Evolutionary conservation across 495 filamentous ascomycete species (phyloP), one percentile per base, ranked within the genome.

Genomic region (Talaromyces ruber): DNA sequence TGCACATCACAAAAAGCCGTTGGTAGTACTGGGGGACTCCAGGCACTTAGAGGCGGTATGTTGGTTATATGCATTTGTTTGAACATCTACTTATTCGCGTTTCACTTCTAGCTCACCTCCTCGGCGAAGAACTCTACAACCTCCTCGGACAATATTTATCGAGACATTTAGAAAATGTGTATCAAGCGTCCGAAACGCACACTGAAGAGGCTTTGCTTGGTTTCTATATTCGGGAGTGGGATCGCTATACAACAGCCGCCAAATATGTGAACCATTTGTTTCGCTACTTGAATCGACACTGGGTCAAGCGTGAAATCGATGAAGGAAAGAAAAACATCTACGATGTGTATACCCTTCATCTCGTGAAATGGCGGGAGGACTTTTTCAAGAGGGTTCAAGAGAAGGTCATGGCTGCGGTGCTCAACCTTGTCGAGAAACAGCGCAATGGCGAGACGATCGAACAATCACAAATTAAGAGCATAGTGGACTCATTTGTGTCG

Each of bases 281-380:
- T 82, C 82, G 87, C 45, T 99, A 99, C 71, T 88, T 99, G 21
- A 99, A 98, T 69, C 84, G 94, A 50, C 94, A 99, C 74, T 99
- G 94, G 94, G 95, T 99, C 18, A 98, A 96, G 80, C 84, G 94
- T 24, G 94, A 99, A 77, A 96, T 99, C 74, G 94, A 99, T 65
- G 94, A 99, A 72, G 95, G 95, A 25, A 99, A 99, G 74, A 99
- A 99, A 80, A 88, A 93, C 67, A 88, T 97, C 6, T 97, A 93
- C 74, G 94, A 99, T 73, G 92, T 99, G 53, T 98, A 99, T 72
- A 99, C 93, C 1, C 76, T 98, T 22, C 94, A 98, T 70, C 79
- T 99, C 34, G 96, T 97, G 39, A 89, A 90, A 65, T 99, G 94
- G 94, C 90, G 89, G 66, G 82, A 88, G 52, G 91, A 96, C 62